Percentiles rank a stretch among this genome's conserved stretches.
Evolutionary conservation across 2,329 filamentous ascomycete species (phyloP).

Genomic region (Claviceps humidiphila): DNA sequence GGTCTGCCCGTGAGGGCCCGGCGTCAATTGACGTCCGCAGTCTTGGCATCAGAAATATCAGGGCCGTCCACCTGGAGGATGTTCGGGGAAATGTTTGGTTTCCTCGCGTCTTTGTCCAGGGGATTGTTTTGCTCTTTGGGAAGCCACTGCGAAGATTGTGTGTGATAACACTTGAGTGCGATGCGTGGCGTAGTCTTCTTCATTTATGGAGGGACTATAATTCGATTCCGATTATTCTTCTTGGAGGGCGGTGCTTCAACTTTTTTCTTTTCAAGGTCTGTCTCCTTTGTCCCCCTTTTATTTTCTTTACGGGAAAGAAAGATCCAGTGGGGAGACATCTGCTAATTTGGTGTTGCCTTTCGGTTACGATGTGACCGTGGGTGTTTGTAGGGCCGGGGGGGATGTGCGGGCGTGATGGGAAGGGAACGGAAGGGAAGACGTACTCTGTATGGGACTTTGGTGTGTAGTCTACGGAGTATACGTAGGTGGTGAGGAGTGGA

Average conservation of each 20-base stretch:
- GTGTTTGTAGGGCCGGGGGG: not conserved
- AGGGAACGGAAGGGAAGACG: not conserved
- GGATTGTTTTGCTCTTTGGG: conserved; percentile 7
- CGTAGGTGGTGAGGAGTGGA: no score
- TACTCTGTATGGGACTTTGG: not conserved
- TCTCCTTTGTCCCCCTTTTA: not conserved
- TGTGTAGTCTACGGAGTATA: no score
- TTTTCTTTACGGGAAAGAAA: not conserved
- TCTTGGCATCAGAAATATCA: conserved; percentile 13
- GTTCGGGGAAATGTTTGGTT: not conserved
- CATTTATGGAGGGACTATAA: conserved; percentile 6
- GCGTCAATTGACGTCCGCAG: conserved; percentile 12
- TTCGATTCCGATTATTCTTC: conserved; percentile 16
- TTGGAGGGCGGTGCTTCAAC: conserved; percentile 12
- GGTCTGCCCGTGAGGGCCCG: conserved; percentile 13
- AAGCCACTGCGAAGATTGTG: conserved; percentile 14
- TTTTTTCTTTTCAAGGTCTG: conserved; percentile 9
- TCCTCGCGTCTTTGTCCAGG: not conserved
- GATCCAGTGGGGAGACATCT: not conserved
- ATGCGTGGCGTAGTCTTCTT: conserved; percentile 12
- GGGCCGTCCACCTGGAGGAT: conserved; percentile 1
- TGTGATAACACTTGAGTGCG: conserved; percentile 13
- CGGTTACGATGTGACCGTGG: not conserved
- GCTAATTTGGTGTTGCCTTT: conserved; percentile 5
- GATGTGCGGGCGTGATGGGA: not conserved